Evolutionary conservation across 2,329 filamentous ascomycete species (phyloP), one percentile per base, ranked within the genome.

Genomic region (Colletotrichum filicis): DNA sequence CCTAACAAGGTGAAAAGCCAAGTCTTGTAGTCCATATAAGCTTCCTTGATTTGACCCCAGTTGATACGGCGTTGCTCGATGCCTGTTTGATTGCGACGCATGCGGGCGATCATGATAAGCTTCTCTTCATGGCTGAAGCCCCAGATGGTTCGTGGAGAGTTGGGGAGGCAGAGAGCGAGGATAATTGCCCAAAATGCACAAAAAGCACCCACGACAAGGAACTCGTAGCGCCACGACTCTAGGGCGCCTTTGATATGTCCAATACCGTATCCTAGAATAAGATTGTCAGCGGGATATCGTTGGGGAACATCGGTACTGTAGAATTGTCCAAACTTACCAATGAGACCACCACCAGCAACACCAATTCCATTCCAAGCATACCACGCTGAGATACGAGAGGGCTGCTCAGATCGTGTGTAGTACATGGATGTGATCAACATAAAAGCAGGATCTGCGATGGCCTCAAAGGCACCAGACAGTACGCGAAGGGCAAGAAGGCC

Each of bases 371-470:
- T 91, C 35, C 88, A 89, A 0, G 86, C 85, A 77, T 89, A 91
- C 89, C 89, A 92, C 0, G 88, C 81, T 1, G 88, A 88, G 62
- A 91, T 90, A 0, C 90, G 84, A 2, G 89, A 83, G 0, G 91
- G 90, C 76, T 93, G 91, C 76, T 93, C 89, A 3, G 85, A 83
- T 11, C 90, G 84, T 1, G 90, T 92, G 76, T 92, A 87, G 87
- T 90, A 93, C 90, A 92, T 92, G 5, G 86, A 86, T 0, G 90
- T 92, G 46, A 92, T 89, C 1, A 93, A 80, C 84, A 92, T 91
- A 73, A 92, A 91, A 1, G 82, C 82, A 1, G 83, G 83, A 55
- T 83, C 82, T 3, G 82, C 83, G 42, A 83, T 82, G 3, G 91
- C 89, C 77, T 93, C 91, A 73, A 92, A 92, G 26, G 91, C 89